Evolutionary conservation across 768 basidiomycete species (phyloP), one percentile per base, ranked within the genome.

Genomic region (Sporobolomyces phaffii): DNA sequence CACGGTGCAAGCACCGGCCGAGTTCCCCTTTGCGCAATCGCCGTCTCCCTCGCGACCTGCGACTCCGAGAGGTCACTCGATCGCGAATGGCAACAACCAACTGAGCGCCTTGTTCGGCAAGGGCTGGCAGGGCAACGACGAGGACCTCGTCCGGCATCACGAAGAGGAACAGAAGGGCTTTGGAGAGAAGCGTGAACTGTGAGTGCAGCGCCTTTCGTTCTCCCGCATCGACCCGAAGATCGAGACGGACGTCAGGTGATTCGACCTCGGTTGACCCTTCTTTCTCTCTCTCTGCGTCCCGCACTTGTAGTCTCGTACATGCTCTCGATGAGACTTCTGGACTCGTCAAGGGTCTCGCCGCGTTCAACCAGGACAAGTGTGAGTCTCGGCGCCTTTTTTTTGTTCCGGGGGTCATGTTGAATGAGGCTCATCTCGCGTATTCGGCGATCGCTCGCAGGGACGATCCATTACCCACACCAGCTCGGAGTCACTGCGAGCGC

Each of bases 311-410:
- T 9, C 60, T 69, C 53, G 63, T 62, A 4, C 11, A 43, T 4
- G 54, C 67, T 2, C 59, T 69, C 36, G 62, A 63, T 38, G 57
- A 60, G 29, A 60, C 67, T 15, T 49, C 59, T 4, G 41, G 41
- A 8, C 50, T 69, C n/a, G 71, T 72, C 47, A 68, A 69, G 62
- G 47, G 58, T 1, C 61, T 72, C 18, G 53, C 63, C 1, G 17
- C 50, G 41, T 69, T 72, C 61, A 72, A 72, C 50, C 67, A 72
- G 64, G 64, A 68, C 47, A 72, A 72, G 28, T 72, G 71, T 72
- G 40, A 34, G 71, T 62, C 26, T 20, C 26, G 24, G 28, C 10
- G 9, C 38, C 17, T 38, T 9, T 38, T 38, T 31, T 31, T 7
- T 6, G 22, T 38, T 11, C n/a, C 34, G n/a, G n/a, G n/a, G n/a